Conservation (phyloP, 345 rosid species). For the Aegle marmelos region DNA sequence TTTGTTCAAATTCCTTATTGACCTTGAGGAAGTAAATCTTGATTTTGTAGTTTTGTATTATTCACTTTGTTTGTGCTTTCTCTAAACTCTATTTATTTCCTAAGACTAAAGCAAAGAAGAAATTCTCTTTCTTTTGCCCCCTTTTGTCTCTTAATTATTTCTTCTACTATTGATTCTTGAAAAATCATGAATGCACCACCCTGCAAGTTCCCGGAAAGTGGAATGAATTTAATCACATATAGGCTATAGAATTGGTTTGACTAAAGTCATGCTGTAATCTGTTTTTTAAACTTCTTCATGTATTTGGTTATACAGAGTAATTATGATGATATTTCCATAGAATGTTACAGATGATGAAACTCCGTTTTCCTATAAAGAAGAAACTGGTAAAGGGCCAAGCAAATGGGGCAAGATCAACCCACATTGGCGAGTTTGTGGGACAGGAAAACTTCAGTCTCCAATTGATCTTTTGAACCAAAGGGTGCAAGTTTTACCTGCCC, state of each 20-base stretch:
- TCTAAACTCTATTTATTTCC: not conserved
- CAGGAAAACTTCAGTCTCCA: constrained; percentile 66
- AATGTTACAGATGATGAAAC: constrained; percentile 40
- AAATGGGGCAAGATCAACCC: constrained; percentile 49
- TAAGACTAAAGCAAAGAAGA: constrained; percentile 1
- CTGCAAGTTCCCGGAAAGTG: too few species aligned
- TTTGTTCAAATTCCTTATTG: too few species aligned
- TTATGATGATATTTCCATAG: not conserved
- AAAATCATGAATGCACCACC: too few species aligned
- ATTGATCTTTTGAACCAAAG: constrained; percentile 41
- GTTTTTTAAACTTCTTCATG: too few species aligned
- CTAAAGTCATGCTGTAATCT: too few species aligned
- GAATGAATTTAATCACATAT: too few species aligned
- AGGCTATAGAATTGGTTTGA: too few species aligned
- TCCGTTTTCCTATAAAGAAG: constrained; percentile 36
- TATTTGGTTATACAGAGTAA: not conserved
- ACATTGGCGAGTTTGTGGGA: constrained; percentile 47
- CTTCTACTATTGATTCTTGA: not conserved
- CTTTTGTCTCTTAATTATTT: not conserved
- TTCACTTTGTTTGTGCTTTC: too few species aligned
- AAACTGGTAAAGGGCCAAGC: constrained; percentile 41
- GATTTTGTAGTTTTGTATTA: not conserved
- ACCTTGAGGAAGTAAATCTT: not conserved
- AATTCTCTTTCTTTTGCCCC: not conserved
- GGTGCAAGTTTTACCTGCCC: constrained; percentile 18